Conservation (phyloP, 108 stramenopile species). For the Pinguiococcus pyrenoidosus region DNA sequence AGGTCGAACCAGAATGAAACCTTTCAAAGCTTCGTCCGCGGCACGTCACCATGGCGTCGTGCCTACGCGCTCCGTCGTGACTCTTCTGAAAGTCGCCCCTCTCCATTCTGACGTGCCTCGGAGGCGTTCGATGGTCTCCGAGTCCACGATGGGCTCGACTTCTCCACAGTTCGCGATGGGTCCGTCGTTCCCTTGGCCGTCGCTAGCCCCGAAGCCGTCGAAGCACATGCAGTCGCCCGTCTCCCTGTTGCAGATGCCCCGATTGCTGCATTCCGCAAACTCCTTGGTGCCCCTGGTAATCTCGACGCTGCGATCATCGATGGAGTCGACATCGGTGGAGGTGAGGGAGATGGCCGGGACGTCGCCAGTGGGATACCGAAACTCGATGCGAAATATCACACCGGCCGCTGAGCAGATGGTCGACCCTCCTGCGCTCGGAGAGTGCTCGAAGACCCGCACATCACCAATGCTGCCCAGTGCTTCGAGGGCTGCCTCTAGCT, state of each 20-base stretch:
- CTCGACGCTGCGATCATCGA: not conserved
- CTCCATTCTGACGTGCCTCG: too few relatives aligned
- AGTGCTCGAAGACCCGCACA: constrained; percentile 35
- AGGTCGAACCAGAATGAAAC: too few relatives aligned
- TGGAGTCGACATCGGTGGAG: too few relatives aligned
- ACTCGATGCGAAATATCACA: constrained; percentile 6
- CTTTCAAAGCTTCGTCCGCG: too few relatives aligned
- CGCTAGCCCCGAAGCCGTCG: constrained; percentile 24
- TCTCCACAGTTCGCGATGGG: constrained; percentile 19
- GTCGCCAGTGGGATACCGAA: constrained; percentile 5
- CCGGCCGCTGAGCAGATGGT: constrained; percentile 13
- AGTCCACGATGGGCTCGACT: too few relatives aligned
- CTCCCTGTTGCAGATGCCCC: not conserved
- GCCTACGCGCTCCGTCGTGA: too few relatives aligned
- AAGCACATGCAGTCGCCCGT: constrained; percentile 32
- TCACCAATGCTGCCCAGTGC: constrained; percentile 43
- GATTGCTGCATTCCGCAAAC: not conserved
- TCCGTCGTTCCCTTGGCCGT: constrained; percentile 16
- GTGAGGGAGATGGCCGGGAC: constrained; percentile 7
- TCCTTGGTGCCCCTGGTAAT: not conserved
- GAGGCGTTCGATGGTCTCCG: too few relatives aligned
- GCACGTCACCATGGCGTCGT: too few relatives aligned
- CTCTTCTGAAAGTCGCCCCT: too few relatives aligned
- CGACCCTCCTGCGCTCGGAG: too few relatives aligned
- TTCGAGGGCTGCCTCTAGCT: constrained; percentile 54